Conservation (phyloP, 2,329 filamentous ascomycete species). For the Fusarium pseudonygamai region DNA sequence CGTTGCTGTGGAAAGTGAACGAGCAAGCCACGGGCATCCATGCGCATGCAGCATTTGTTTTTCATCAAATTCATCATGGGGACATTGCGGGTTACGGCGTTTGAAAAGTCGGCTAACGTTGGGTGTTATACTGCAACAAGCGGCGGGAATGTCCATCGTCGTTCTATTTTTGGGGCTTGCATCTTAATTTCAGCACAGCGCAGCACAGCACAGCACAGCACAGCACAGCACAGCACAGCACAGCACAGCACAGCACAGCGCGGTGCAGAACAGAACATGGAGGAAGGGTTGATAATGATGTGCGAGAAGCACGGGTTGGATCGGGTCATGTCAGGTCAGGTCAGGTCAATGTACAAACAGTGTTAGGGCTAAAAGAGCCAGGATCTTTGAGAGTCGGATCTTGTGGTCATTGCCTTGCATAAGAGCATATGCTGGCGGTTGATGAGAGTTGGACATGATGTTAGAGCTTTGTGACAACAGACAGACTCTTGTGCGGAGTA, state of each 20-base stretch:
- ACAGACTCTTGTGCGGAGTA: slow-evolving; percentile 26
- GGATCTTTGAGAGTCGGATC: slow-evolving; percentile 9
- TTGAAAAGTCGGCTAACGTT: slow-evolving; percentile 35
- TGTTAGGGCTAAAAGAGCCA: neutral
- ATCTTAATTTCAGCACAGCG: slow-evolving; percentile 32
- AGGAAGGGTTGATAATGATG: slow-evolving; percentile 18
- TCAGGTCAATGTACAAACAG: slow-evolving; percentile 10
- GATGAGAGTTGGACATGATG: slow-evolving; percentile 21
- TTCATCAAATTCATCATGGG: slow-evolving; percentile 30
- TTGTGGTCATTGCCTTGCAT: slow-evolving; percentile 11
- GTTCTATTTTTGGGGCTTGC: slow-evolving; percentile 27
- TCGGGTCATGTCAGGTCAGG: neutral
- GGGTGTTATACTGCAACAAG: slow-evolving; percentile 34
- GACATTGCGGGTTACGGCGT: slow-evolving; percentile 35
- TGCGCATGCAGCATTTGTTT: slow-evolving; percentile 33
- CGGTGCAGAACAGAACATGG: neutral
- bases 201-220: neutral
- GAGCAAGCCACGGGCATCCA: slow-evolving; percentile 6
- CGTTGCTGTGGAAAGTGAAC: slow-evolving; percentile 2
- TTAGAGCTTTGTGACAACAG: slow-evolving; percentile 14
- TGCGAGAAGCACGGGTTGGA: slow-evolving; percentile 1
- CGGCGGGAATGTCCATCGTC: slow-evolving; percentile 15
- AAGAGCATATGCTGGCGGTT: slow-evolving; percentile 2
- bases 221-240: neutral
- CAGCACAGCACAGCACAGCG: neutral